Conservation (phyloP, 2,329 filamentous ascomycete species). For the Epichloe sp. region DNA sequence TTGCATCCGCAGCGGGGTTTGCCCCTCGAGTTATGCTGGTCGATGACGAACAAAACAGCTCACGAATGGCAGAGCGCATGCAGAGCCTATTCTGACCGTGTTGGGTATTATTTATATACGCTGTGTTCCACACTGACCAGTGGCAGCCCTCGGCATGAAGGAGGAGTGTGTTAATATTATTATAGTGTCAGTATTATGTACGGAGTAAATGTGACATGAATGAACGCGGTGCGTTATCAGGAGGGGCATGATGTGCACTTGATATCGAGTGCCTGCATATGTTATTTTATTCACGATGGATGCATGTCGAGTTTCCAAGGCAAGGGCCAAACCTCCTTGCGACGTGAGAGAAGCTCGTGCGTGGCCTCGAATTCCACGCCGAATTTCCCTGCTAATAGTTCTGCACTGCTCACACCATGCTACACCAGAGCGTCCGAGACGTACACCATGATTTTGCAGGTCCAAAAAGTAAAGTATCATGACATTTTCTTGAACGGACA, state of each 20-base stretch:
- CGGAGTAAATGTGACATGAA: neutral
- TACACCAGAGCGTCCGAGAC: neutral
- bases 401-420: neutral
- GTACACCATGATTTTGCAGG: too few relatives aligned
- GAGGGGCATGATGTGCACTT: neutral
- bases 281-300: neutral
- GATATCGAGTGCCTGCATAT: neutral
- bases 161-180: too few relatives aligned
- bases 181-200: too few relatives aligned
- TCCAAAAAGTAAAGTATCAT: too few relatives aligned
- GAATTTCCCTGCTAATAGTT: neutral
- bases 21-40: too few relatives aligned
- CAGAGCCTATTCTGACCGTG: neutral
- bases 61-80: conserved; percentile 1
- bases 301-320: neutral
- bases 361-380: neutral
- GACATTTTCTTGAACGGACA: too few relatives aligned
- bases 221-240: neutral
- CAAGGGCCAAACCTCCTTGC: neutral
- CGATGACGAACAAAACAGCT: neutral
- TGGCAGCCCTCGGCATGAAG: too few relatives aligned
- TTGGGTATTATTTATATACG: too few relatives aligned
- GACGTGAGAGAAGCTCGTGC: too few relatives aligned
- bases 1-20: too few relatives aligned
- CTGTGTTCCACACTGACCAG: too few relatives aligned